Evolutionary conservation across 371 early-diverging fungal species (phyloP), one percentile per base, ranked within the genome.

Genomic region (Syncephalastrum contaminatum): DNA sequence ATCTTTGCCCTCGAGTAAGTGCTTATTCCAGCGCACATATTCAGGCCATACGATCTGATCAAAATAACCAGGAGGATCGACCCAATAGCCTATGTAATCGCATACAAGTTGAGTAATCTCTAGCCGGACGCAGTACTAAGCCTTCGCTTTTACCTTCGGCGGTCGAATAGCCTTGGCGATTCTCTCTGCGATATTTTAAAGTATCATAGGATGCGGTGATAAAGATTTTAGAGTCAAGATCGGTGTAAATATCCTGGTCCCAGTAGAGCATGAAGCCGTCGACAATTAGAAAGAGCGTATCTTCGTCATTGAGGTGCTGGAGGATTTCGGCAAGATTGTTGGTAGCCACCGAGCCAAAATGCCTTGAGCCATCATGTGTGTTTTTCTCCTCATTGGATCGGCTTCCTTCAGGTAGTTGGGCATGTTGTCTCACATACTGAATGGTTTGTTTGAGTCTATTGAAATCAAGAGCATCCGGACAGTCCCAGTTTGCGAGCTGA

Each of bases 61-160:
- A 74, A 92, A 94, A 60, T 93, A 94, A 2, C 80, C 82, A 1
- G 92, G 91, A n/a, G 95, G 93, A 67, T 94, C 95, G 0, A 59
- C 66, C 94, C 93, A 90, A 45, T 84, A 84, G 0, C 85, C 88
- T 78, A 64, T 45, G 18, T 56, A 15, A 51, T 3, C 16, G 18
- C 10, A 15, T 25, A 30, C 43, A 19, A 24, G 41, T 15, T 45
- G 13, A 60, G 36, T 13, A 13, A 39, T 8, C 13, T 43, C n/a
- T 2, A 51, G 8, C 21, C 4, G 15, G 49, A 19, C n/a, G 22
- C 10, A 40, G n/a, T 20, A 6, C 20, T 7, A 56, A 7, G 14
- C 22, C 19, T 27, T 25, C 18, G 22, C 12, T 41, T 18, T 40
- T 73, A 85, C 93, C 93, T 69, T 92, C 89, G 20, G 79, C 51